Evolutionary conservation across 805 yeast genomes (phyloP).

Genomic region (Danielia reshetovae): DNA sequence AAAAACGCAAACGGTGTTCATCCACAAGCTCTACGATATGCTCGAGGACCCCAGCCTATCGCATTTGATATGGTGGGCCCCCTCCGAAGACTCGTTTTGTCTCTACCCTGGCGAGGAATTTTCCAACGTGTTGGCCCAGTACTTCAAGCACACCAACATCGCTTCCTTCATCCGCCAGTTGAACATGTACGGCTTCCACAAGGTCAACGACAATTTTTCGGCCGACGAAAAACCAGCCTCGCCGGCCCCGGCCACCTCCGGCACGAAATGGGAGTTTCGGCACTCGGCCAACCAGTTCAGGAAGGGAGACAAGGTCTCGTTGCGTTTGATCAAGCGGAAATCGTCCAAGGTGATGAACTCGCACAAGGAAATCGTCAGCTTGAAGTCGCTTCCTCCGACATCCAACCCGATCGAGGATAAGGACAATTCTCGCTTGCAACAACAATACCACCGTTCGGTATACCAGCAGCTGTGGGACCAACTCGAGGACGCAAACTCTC

Average conservation of each 20-base stretch:
- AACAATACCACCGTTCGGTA: slow-evolving; percentile 18
- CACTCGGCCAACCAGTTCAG: slow-evolving; percentile 77
- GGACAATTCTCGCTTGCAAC: slow-evolving; percentile 2
- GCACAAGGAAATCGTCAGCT: slow-evolving; percentile 36
- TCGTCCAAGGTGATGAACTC: slow-evolving; percentile 42
- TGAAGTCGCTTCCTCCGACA: slow-evolving; percentile 30
- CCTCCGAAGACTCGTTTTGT: slow-evolving; percentile 64
- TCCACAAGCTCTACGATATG: slow-evolving; percentile 89
- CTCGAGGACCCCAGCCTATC: slow-evolving; percentile 69
- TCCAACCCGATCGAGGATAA: slow-evolving; percentile 7
- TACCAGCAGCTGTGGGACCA: slow-evolving; percentile 18
- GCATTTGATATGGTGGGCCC: slow-evolving; percentile 85
- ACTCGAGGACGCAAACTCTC: slow-evolving; percentile 5
- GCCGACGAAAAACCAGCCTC: slow-evolving; percentile 16
- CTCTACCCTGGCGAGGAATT: slow-evolving; percentile 87
- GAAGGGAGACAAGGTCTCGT: slow-evolving; percentile 73
- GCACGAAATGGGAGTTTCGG: slow-evolving; percentile 74
- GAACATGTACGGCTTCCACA: slow-evolving; percentile 45
- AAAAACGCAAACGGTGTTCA: slow-evolving; percentile 52
- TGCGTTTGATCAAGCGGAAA: slow-evolving; percentile 75
- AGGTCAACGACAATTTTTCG: slow-evolving; percentile 39
- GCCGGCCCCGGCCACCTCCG: slow-evolving; percentile 9
- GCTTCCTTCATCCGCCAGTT: slow-evolving; percentile 42
- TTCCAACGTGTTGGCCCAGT: slow-evolving; percentile 61
- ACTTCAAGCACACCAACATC: slow-evolving; percentile 45